Evolutionary conservation across 169 alveolate genomes (phyloP).

Genomic region (Plasmodium cynomolgi): DNA sequence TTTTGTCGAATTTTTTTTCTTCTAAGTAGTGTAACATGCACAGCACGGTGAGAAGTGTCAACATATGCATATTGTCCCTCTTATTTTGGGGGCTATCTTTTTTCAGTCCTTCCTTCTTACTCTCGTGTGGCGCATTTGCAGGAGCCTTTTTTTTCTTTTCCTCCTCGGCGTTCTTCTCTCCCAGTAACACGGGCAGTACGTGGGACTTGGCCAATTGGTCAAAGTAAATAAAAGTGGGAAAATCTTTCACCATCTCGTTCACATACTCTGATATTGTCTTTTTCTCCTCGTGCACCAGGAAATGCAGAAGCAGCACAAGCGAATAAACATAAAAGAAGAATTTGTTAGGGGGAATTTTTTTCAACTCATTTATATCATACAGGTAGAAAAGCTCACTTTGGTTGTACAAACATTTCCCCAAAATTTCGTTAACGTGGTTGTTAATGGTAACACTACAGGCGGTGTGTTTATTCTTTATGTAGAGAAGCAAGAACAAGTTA

Average conservation of each 20-base stretch:
- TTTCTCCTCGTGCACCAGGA: constrained; percentile 4
- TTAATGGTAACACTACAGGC: neutral
- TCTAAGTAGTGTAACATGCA: constrained; percentile 35
- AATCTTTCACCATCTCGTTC: constrained; percentile 1
- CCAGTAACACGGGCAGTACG: neutral
- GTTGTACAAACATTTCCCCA: constrained; percentile 42
- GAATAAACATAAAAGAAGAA: constrained; percentile 73
- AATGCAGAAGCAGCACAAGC: constrained; percentile 14
- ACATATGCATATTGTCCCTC: constrained; percentile 21
- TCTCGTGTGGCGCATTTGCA: neutral
- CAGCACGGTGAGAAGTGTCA: constrained; percentile 3
- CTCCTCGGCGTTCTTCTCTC: neutral
- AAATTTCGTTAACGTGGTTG: constrained; percentile 12
- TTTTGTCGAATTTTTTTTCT: constrained; percentile 18
- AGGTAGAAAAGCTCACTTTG: constrained; percentile 37
- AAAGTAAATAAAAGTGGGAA: constrained; percentile 21
- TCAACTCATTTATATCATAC: constrained; percentile 42
- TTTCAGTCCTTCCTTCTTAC: neutral
- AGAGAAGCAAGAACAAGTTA: constrained; percentile 32
- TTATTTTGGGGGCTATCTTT: neutral
- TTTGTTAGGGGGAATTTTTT: constrained; percentile 39
- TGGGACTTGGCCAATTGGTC: constrained; percentile 16
- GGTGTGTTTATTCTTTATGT: constrained; percentile 1
- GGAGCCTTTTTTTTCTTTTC: constrained; percentile 6
- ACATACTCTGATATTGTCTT: constrained; percentile 13